These are phyloP conservation scores for Fusarium coicis DNA, from an alignment of 2,329 filamentous ascomycete genomes.

Conservation along the genomic window DNA sequence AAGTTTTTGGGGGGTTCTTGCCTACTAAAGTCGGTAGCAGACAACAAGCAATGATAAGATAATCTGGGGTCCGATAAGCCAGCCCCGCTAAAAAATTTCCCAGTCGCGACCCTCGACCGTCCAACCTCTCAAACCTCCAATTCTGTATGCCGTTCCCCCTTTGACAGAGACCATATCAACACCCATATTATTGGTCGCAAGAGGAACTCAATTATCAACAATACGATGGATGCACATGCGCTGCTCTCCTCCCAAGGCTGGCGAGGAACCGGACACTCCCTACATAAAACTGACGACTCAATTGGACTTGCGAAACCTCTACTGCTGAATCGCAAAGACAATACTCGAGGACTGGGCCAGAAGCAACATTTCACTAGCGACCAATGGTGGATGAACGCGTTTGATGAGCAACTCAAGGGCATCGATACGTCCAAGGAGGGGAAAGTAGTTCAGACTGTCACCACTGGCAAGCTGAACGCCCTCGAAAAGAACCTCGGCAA, in stretches of 20 bases:
- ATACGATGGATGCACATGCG: slow-evolving; percentile 81
- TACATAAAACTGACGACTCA: slow-evolving; percentile 77
- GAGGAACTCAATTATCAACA: background rate
- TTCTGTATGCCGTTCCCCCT: background rate
- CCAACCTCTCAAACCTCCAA: background rate
- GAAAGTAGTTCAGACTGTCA: slow-evolving; percentile 66
- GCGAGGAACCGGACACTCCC: slow-evolving; percentile 87
- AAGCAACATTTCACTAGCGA: slow-evolving; percentile 76
- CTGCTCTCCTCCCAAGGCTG: slow-evolving; percentile 89
- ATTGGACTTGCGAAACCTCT: slow-evolving; percentile 86
- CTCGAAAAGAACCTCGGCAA: slow-evolving; percentile 65
- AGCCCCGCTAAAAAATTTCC: slow-evolving; percentile 47
- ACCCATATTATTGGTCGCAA: background rate
- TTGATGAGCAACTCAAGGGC: slow-evolving; percentile 88
- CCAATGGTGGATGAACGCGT: slow-evolving; percentile 97
- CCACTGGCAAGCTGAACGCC: slow-evolving; percentile 64
- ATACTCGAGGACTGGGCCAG: slow-evolving; percentile 83
- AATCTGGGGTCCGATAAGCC: slow-evolving; percentile 34
- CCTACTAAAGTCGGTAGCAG: background rate
- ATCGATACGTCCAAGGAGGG: slow-evolving; percentile 72
- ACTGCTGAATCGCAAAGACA: slow-evolving; percentile 83
- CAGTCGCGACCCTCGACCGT: slow-evolving; percentile 4
- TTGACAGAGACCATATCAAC: background rate
- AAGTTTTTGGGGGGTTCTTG: background rate
- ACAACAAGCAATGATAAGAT: background rate